These are phyloP conservation scores for Chaetothyriales sp. DNA, from an alignment of 2,329 filamentous ascomycete species.

Conservation along the genomic window DNA sequence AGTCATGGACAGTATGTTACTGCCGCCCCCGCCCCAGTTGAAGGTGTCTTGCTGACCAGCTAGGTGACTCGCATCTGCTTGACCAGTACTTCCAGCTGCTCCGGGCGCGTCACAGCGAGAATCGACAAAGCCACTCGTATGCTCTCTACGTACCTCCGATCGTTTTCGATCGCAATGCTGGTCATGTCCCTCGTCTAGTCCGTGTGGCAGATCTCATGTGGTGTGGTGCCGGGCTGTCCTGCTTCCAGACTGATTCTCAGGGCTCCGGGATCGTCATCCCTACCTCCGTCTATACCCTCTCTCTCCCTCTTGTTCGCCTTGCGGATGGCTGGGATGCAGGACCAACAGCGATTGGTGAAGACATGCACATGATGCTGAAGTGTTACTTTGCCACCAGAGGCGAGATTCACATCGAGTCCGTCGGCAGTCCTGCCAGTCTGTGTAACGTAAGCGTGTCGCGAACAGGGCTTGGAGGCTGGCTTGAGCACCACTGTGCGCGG, in stretches of 20 bases:
- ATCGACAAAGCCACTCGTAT: conserved; percentile 39
- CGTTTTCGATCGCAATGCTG: conserved; percentile 59
- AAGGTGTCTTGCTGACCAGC: background rate
- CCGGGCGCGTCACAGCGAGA: conserved; percentile 45
- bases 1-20: conserved; percentile 49
- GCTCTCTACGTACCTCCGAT: conserved; percentile 54
- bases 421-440: conserved; percentile 56
- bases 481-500: conserved; percentile 46
- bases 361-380: conserved; percentile 65
- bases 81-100: conserved; percentile 52
- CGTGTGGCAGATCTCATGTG: conserved; percentile 58
- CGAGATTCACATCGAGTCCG: conserved; percentile 47
- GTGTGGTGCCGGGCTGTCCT: conserved; percentile 55
- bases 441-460: conserved; percentile 52
- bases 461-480: conserved; percentile 38
- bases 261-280: conserved; percentile 52
- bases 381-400: conserved; percentile 62
- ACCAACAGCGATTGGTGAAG: conserved; percentile 57
- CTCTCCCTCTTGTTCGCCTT: conserved; percentile 49
- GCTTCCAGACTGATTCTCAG: conserved; percentile 39
- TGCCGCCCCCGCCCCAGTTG: background rate
- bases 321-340: conserved; percentile 60
- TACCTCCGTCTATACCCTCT: conserved; percentile 58
- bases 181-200: conserved; percentile 51
- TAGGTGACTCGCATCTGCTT: conserved; percentile 57